Evolutionary conservation across 345 rosid genomes (phyloP), one percentile per base, ranked within the genome.

Genomic region (Brassica juncea): DNA sequence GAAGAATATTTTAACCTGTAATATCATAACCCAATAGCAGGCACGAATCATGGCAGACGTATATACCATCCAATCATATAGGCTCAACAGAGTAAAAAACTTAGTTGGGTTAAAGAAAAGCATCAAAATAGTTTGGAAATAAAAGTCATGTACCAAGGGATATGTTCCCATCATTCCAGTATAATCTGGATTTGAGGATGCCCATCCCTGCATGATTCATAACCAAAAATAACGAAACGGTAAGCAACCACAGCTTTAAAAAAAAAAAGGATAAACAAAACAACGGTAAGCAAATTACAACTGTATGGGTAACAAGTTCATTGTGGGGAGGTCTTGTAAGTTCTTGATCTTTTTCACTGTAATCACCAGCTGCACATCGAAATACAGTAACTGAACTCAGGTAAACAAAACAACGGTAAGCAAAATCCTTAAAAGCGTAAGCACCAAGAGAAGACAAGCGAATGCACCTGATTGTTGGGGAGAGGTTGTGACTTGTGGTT

Each of bases 141-240:
- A 47, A 30, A 67, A 68, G 64, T 59, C 49, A 82, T 88, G 72
- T 88, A 94, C 99, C 99, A 90, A 58, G 35, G 91, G 87, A 77
- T 87, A 94, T 32, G 95, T 81, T 75, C 92, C 88, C 88, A 92
- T 84, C 94, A 94, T 86, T 65, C 97, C 90, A 5, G 86, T 86
- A 77, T 85, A 91, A 77, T 82, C 90, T 47, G 89, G 90, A 85
- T 89, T 90, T 72, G 95, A 80, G 47, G 97, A 77, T 54, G 93
- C 88, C 85, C 97, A 92, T 67, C 97, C 97, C 99, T 94, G 91
- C 74, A 86, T 85, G 78, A 35, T 81, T 32, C 77, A 63, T 59
- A 42, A 78, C 77, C 82, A 8, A 71, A 81, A 66, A 31, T 31
- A 31, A 70, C 55, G 4, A 84, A 81, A 70, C 31, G 28, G 70